Percentiles rank a stretch among this genome's conserved stretches.
Conservation (phyloP, 805 yeast species). For the Metschnikowia cerradonensis region DNA sequence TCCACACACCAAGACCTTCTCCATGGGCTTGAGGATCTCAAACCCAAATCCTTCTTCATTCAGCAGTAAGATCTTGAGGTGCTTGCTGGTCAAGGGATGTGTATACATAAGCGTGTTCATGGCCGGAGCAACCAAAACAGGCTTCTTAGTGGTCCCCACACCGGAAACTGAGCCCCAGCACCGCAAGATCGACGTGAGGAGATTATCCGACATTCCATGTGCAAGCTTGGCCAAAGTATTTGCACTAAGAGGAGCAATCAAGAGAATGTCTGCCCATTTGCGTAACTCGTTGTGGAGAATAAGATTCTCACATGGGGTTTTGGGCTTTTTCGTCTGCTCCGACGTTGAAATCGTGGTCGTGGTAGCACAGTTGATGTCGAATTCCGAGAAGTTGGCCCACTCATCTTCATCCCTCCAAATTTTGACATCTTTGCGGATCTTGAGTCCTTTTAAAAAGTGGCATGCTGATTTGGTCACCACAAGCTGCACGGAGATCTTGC, state of each 20-base stretch:
- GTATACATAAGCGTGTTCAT: slow-evolving; percentile 48
- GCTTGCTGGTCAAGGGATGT: slow-evolving; percentile 43
- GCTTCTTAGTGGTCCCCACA: slow-evolving; percentile 27
- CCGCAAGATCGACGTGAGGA: slow-evolving; percentile 39
- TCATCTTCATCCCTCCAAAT: slow-evolving; percentile 94
- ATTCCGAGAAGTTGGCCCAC: slow-evolving; percentile 55
- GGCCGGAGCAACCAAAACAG: slow-evolving; percentile 45
- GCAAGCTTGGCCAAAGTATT: slow-evolving; percentile 43
- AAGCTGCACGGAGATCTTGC: slow-evolving; percentile 73
- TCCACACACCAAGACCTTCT: slow-evolving; percentile 44
- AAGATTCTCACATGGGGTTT: slow-evolving; percentile 23
- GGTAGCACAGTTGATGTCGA: slow-evolving; percentile 13
- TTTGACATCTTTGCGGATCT: slow-evolving; percentile 63
- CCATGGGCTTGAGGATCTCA: slow-evolving; percentile 44
- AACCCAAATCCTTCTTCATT: slow-evolving; percentile 41
- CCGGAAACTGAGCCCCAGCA: slow-evolving; percentile 36
- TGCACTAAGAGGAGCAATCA: slow-evolving; percentile 44
- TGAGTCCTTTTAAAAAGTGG: slow-evolving; percentile 56
- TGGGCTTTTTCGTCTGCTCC: slow-evolving; percentile 15
- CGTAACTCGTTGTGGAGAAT: slow-evolving; percentile 43
- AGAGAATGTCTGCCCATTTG: slow-evolving; percentile 46
- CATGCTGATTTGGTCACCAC: slow-evolving; percentile 84
- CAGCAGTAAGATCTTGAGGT: slow-evolving; percentile 28
- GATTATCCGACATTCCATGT: slow-evolving; percentile 43
- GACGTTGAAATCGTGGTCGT: slow-evolving; percentile 21